Percentiles rank a stretch among this genome's conserved stretches.
phyloP scores from a whole-genome alignment of 441 rosid genomes.

The Populus tomentosa region DNA sequence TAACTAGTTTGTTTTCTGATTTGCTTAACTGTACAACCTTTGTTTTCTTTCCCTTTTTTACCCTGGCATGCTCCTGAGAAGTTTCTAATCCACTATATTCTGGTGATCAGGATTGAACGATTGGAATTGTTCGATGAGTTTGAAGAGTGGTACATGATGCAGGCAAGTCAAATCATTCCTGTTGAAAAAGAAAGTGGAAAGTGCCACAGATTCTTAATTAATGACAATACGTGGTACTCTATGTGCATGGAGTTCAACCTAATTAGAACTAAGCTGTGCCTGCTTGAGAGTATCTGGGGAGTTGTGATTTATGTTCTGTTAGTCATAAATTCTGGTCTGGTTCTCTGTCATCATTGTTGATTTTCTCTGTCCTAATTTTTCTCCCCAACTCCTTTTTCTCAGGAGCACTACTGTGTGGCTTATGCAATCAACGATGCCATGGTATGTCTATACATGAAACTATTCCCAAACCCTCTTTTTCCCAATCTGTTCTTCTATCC shows the following conservation, averaged over 20 bases:
- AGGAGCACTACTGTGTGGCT: constrained; percentile 85
- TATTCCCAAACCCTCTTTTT: neutral
- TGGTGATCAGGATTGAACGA: constrained; percentile 73
- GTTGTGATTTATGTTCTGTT: neutral
- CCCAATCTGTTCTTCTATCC: neutral
- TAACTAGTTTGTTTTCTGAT: neutral
- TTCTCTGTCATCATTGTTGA: constrained; percentile 1
- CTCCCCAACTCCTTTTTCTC: constrained; percentile 29
- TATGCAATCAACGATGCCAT: constrained; percentile 77
- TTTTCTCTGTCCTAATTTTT: constrained; percentile 5
- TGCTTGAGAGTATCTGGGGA: neutral
- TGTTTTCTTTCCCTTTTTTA: neutral
- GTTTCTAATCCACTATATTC: constrained; percentile 24
- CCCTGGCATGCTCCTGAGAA: constrained; percentile 8
- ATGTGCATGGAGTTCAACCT: constrained; percentile 6
- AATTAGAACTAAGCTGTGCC: neutral
- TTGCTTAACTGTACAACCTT: neutral
- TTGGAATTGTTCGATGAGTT: constrained; percentile 94
- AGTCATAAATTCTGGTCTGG: neutral
- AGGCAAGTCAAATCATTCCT: constrained; percentile 53
- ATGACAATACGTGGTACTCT: neutral
- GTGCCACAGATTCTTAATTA: constrained; percentile 3
- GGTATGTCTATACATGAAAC: constrained; percentile 41
- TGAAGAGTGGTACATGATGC: constrained; percentile 99
- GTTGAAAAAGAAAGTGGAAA: constrained; percentile 9